These are phyloP conservation scores for Cenococcum geophilum DNA, from an alignment of 495 filamentous ascomycete genomes.

Conservation along the genomic window DNA sequence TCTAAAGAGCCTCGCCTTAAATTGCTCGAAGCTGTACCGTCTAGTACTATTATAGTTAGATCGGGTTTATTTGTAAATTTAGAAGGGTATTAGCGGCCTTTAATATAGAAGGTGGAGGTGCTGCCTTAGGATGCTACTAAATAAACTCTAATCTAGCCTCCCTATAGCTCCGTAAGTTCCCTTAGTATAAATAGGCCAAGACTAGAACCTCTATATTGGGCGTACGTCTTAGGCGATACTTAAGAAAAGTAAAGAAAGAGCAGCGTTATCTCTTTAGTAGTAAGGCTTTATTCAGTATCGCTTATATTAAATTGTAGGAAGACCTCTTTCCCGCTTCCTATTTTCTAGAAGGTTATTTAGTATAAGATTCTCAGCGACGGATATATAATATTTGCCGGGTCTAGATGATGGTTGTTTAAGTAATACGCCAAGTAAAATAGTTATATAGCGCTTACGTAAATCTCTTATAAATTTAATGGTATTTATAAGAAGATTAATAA, in stretches of 20 bases:
- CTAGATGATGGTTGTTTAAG: slow-evolving; percentile 23
- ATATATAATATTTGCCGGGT: slow-evolving; percentile 26
- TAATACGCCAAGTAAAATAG: slow-evolving; percentile 26
- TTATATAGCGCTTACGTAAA: slow-evolving; percentile 22
- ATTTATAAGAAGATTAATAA: slow-evolving; percentile 37
- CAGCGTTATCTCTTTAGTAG: slow-evolving; percentile 24
- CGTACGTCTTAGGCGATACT: slow-evolving; percentile 34
- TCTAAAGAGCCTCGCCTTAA: neutral
- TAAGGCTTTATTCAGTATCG: slow-evolving; percentile 35
- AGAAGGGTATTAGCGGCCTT: slow-evolving; percentile 14
- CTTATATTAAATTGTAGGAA: slow-evolving; percentile 32
- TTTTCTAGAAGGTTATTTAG: slow-evolving; percentile 18
- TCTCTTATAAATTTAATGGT: slow-evolving; percentile 36
- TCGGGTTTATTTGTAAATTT: neutral
- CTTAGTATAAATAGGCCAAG: slow-evolving; percentile 36
- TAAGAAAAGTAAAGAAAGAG: slow-evolving; percentile 33
- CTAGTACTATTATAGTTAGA: neutral
- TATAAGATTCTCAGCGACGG: neutral
- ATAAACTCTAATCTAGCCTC: slow-evolving; percentile 36
- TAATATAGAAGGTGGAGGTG: slow-evolving; percentile 36
- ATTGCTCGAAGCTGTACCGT: neutral
- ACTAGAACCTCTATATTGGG: slow-evolving; percentile 34
- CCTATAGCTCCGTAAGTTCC: slow-evolving; percentile 31
- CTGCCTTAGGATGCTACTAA: slow-evolving; percentile 27
- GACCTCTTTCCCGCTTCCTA: slow-evolving; percentile 32